A percentile compares a stretch with the other conserved stretches of the same genome.
Evolutionary conservation across 139 green algal species (phyloP).

Genomic region (Picochlorum costavermella): DNA sequence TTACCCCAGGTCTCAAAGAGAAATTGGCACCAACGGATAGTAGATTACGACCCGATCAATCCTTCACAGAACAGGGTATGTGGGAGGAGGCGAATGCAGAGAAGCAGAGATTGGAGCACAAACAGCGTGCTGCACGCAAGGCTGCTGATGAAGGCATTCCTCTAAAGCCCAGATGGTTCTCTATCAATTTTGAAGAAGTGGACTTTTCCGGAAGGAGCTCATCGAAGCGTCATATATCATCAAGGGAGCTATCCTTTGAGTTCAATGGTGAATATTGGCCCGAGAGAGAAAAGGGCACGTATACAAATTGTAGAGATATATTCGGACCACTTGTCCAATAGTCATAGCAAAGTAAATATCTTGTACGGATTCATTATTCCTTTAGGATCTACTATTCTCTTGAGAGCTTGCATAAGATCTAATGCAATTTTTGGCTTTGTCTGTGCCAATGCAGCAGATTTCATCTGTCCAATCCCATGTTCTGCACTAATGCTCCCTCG

Average conservation of each 20-base stretch:
- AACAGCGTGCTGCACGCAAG: slow-evolving; percentile 65
- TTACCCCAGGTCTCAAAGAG: slow-evolving; percentile 44
- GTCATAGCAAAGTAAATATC: slow-evolving; percentile 44
- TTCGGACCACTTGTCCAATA: slow-evolving; percentile 34
- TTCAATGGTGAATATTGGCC: slow-evolving; percentile 67
- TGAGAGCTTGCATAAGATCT: slow-evolving; percentile 78
- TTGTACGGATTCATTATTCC: slow-evolving; percentile 97
- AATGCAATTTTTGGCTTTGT: slow-evolving; percentile 62
- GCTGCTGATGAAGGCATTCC: slow-evolving; percentile 53
- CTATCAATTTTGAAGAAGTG: not conserved
- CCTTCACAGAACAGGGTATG: slow-evolving; percentile 43
- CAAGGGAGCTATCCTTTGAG: not conserved
- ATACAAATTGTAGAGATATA: slow-evolving; percentile 55
- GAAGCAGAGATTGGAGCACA: slow-evolving; percentile 81
- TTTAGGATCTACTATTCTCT: slow-evolving; percentile 75
- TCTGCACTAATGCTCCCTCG: slow-evolving; percentile 89
- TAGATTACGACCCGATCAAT: slow-evolving; percentile 70
- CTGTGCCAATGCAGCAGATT: slow-evolving; percentile 66
- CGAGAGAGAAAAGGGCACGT: slow-evolving; percentile 32
- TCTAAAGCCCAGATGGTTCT: slow-evolving; percentile 57
- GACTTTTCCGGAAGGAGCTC: not conserved
- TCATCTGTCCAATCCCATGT: slow-evolving; percentile 93
- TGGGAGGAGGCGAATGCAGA: slow-evolving; percentile 64
- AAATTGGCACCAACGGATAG: slow-evolving; percentile 65
- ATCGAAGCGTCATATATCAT: not conserved